phyloP scores from a whole-genome alignment of 331 rosid genomes.

The Malus hybrid region DNA sequence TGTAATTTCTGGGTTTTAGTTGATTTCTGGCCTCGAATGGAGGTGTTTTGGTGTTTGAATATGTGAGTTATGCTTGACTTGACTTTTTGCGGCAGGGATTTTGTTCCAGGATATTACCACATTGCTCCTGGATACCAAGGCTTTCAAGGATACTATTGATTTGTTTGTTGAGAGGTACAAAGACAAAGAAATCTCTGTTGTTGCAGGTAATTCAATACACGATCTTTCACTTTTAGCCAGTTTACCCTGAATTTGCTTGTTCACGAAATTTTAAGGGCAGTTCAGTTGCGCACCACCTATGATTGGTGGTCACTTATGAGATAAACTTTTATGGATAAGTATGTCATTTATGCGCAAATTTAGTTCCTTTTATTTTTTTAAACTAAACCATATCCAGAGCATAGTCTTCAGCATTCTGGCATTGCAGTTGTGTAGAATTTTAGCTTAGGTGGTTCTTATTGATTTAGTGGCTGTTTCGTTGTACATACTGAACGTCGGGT shows the following conservation, averaged over 20 bases:
- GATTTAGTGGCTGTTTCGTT: background rate
- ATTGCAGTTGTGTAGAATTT: background rate
- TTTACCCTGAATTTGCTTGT: background rate
- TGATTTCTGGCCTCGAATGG: background rate
- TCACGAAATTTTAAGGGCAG: background rate
- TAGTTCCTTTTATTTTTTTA: background rate
- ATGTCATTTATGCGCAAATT: background rate
- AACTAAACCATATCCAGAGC: background rate
- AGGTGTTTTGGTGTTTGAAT: background rate
- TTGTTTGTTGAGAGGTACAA: slow-evolving; percentile 92
- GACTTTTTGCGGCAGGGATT: slow-evolving; percentile 49
- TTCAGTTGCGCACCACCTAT: background rate
- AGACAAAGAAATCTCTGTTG: slow-evolving; percentile 72
- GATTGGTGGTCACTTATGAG: no score
- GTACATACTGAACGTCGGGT: background rate
- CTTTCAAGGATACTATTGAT: slow-evolving; percentile 87
- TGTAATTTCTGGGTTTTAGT: background rate
- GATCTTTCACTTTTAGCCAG: background rate
- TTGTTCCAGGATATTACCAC: slow-evolving; percentile 94
- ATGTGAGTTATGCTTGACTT: background rate
- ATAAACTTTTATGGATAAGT: background rate
- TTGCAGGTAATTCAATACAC: slow-evolving; percentile 58
- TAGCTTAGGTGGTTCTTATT: background rate
- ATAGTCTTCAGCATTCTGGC: background rate
- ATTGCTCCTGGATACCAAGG: slow-evolving; percentile 78